phyloP scores from a whole-genome alignment of 2,329 filamentous ascomycete species.

The Emergomyces africanus region DNA sequence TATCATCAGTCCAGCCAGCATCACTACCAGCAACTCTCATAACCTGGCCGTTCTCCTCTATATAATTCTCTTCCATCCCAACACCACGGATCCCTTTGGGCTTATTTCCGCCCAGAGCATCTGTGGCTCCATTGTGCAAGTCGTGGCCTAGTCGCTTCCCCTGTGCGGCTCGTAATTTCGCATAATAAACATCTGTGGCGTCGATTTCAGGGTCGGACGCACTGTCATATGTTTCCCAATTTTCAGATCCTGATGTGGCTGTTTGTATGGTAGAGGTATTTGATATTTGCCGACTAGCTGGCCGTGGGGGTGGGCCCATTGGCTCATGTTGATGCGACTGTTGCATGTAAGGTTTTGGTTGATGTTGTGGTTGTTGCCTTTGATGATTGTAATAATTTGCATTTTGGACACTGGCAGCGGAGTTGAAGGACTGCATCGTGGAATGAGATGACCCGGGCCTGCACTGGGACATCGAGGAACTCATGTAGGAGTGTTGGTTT shows the following conservation, averaged over 20 bases:
- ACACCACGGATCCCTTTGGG: conserved; percentile 36
- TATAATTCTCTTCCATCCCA: conserved; percentile 28
- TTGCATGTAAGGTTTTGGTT: conserved; percentile 23
- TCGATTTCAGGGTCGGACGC: conserved; percentile 63
- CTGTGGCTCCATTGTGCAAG: conserved; percentile 18
- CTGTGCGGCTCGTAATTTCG: conserved; percentile 57
- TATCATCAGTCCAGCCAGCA: conserved; percentile 42
- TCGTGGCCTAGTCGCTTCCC: conserved; percentile 47
- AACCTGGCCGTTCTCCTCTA: conserved; percentile 31
- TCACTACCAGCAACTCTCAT: conserved; percentile 39
- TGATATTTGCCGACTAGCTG: conserved; percentile 52
- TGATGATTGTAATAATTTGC: conserved; percentile 18
- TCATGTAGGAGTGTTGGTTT: conserved; percentile 34
- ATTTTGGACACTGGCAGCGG: conserved; percentile 22
- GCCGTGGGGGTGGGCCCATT: conserved; percentile 22
- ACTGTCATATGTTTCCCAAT: conserved; percentile 96
- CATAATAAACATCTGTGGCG: conserved; percentile 64
- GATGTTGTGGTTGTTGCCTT: conserved; percentile 7
- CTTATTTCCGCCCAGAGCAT: conserved; percentile 28
- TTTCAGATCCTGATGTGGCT: conserved; percentile 68
- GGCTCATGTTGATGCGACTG: conserved; percentile 7
- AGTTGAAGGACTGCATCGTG: conserved; percentile 27
- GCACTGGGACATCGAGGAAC: conserved; percentile 29
- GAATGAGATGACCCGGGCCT: conserved; percentile 30
- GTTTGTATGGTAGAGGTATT: conserved; percentile 55